Evolutionary conservation across 2,329 filamentous ascomycete genomes (phyloP), one percentile per base, ranked within the genome.

Genomic region (Colletotrichum kahawae): DNA sequence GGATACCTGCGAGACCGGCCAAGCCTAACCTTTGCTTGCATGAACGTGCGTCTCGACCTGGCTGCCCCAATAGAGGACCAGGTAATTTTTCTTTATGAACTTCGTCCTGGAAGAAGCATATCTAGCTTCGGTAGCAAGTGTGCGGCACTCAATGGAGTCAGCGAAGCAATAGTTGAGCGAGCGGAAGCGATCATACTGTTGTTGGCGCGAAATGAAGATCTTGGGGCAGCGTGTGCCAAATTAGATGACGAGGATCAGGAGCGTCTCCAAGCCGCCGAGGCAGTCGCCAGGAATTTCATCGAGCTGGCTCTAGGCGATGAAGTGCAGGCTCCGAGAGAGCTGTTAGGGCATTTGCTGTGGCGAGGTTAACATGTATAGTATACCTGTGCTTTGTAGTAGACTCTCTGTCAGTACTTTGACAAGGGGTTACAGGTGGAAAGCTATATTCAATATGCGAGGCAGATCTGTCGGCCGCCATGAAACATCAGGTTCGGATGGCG

Each of bases 41-140:
- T 97, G 93, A 90, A 95, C 75, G 91, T 96, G 9, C 87, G 86
- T 29, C 83, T 94, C 12, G 88, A 95, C 76, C 81, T 84, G 27
- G 81, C 88, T 2, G 88, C 90, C 4, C 81, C 84, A 7, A 79
- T 85, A 4, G 90, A 93, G 31, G 89, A 94, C 2, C 92, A 94
- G 77, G 88, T 95, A 34, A 92, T 90, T 0, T 95, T 94, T 79
- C 89, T 98, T 1, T 98, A 96, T 83, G 93, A 92, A 33, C 84
- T 93, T n/a, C 80, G 84, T 5, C 78, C 87, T 3, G 96, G 96
- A 1, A 89, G 93, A 71, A 96, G 93, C 78, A 91, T 87, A 9
- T 93, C 94, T 16, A 98, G 95, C 81, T 97, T 98, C 80, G 97
- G 97, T 1, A 94, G 93, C 33, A 90, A 91, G 83, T 98, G 97